Base-by-base conservation (phyloP, 2,329 filamentous ascomycete species). In the Diatrype stigma region DNA sequence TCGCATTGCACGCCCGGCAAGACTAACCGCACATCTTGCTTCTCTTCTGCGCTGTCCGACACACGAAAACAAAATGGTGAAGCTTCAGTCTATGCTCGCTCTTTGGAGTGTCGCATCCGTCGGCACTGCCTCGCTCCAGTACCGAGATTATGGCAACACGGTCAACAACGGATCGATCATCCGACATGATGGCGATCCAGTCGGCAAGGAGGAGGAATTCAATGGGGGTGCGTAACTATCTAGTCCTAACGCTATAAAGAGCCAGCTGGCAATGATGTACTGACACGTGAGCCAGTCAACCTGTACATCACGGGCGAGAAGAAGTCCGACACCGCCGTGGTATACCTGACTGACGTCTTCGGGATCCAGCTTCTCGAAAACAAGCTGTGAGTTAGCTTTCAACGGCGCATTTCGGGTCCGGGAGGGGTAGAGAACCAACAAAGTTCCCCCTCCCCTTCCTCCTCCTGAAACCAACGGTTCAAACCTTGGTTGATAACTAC, bases 301-400 rank as follows among this genome's bases (percentile, higher is more conserved):
- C 56, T 66, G 55, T 68, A 68, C 44, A 61, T 65, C 42, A 67
- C 64, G 7, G 62, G 63, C 23, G 52, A 61, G 12, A 45, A 56
- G 12, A 45, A 56, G 22, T 62, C 63, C 10, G 57, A 61, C 40
- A 58, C 49, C 42, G 65, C 62, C 6, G 64, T 68, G 17, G 46
- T 68, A 19, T 68, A 67, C 49, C 47, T 68, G 47, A 68, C 65
- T 2, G 66, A 68, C 23, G 57, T 68, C 14, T 68, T 58, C 45
- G 66, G 66, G 10, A 66, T 68, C 47, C 61, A 67, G 46, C 56
- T 67, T 45, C 49, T 56, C 12, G 52, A 67, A 46, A 67, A 68
- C 55, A 60, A 56, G 42, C 56, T 67, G 63, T 65, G 34, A 35
- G 49, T 42, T 6, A 34, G n/a, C n/a, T n/a, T 5, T 23, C n/a